phyloP scores from a whole-genome alignment of 2,329 filamentous ascomycete genomes.

The Penicillium verrucosum region DNA sequence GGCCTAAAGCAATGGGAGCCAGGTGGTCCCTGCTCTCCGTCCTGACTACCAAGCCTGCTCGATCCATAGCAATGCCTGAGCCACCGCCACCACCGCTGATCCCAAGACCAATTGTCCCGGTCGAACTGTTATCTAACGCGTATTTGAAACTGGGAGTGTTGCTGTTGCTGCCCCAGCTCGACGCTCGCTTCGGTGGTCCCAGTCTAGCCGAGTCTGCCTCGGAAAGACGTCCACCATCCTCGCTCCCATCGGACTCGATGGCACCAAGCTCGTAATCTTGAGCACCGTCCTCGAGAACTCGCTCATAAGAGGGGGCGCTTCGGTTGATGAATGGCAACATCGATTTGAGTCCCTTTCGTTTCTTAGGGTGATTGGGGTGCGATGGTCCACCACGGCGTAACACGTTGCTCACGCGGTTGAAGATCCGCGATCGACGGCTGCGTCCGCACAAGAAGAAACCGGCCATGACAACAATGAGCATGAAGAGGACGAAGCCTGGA shows the following conservation, averaged over 20 bases:
- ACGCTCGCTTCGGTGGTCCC: conserved; percentile 52
- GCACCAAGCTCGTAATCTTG: conserved; percentile 75
- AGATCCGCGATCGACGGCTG: conserved; percentile 65
- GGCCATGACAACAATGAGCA: conserved; percentile 67
- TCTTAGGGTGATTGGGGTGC: conserved; percentile 33
- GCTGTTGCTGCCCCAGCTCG: conserved; percentile 32
- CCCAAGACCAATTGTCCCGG: conserved; percentile 37
- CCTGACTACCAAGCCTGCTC: conserved; percentile 72
- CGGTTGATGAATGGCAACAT: conserved; percentile 43
- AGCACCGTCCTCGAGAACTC: conserved; percentile 75
- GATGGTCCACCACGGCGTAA: conserved; percentile 32
- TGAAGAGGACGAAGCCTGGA: conserved; percentile 72
- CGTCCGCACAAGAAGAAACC: conserved; percentile 74
- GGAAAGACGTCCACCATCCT: conserved; percentile 62
- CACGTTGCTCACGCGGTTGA: conserved; percentile 50
- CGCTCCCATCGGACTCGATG: conserved; percentile 50
- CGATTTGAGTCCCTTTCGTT: conserved; percentile 63
- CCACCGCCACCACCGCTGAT: conserved; percentile 26
- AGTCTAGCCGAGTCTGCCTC: conserved; percentile 53
- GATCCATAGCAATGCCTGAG: conserved; percentile 48
- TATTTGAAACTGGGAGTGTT: conserved; percentile 37
- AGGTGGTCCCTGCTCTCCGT: conserved; percentile 85
- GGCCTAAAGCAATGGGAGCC: conserved; percentile 51
- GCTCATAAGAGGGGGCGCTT: conserved; percentile 63
- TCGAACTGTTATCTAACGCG: conserved; percentile 41